Evolutionary conservation across 2,329 filamentous ascomycete species (phyloP).

Genomic region (Ambrosiella cleistominuta): DNA sequence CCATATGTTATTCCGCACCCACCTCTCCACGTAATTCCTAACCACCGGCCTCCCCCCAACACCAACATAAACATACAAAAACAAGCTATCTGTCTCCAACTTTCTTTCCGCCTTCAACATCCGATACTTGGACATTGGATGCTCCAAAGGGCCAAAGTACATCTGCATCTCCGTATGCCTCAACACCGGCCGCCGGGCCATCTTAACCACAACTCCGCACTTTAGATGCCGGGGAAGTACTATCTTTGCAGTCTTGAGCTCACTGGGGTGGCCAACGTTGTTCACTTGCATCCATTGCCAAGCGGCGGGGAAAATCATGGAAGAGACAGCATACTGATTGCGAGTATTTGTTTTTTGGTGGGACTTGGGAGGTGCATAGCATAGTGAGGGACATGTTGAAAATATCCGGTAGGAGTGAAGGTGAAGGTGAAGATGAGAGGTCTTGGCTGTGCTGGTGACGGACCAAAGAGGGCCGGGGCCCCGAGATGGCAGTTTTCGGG

Average conservation of each 20-base stretch:
- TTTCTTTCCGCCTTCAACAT: conserved; percentile 13
- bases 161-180: conserved; percentile 7
- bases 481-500: neutral
- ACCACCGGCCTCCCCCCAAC: conserved; percentile 8
- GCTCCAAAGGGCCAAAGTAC: conserved; percentile 9
- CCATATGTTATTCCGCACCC: conserved; percentile 11
- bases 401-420: no score
- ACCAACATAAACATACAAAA: conserved; percentile 12
- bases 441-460: neutral
- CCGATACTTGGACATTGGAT: conserved; percentile 11
- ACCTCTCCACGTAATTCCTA: conserved; percentile 11
- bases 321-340: no score
- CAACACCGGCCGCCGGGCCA: conserved; percentile 4
- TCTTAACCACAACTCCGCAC: conserved; percentile 5
- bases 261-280: neutral
- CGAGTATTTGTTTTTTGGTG: no score
- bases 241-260: conserved; percentile 1
- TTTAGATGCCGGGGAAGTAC: neutral
- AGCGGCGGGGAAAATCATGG: conserved; percentile 6
- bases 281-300: neutral
- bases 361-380: neutral
- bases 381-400: neutral
- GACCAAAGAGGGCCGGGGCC: neutral
- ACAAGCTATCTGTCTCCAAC: conserved; percentile 10
- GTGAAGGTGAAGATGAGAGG: neutral